Evolutionary conservation across 1,284 basidiomycete species (phyloP).

Genomic region (Fomitopsis palustris): DNA sequence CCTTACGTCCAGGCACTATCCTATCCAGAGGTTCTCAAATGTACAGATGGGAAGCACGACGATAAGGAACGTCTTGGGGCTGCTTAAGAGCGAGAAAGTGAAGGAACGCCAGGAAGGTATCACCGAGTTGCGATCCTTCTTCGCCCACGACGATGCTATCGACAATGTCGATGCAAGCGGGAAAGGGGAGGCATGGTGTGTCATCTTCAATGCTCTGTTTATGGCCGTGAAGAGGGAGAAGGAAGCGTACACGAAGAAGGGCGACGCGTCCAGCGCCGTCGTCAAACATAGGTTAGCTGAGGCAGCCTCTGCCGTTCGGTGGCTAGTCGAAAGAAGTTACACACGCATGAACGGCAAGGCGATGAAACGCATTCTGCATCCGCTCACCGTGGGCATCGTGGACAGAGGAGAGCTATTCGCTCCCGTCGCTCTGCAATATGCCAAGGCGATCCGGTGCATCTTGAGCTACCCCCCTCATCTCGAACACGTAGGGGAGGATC

Average conservation of each 20-base stretch:
- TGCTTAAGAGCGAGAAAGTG: conserved; percentile 63
- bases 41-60: conserved; percentile 27
- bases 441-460: conserved; percentile 70
- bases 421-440: conserved; percentile 76
- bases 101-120: conserved; percentile 73
- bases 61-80: conserved; percentile 46
- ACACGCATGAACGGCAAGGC: conserved; percentile 51
- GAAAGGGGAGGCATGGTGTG: conserved; percentile 58
- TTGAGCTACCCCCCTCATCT: conserved; percentile 73
- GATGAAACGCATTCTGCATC: conserved; percentile 55
- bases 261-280: conserved; percentile 33
- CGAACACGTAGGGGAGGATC: conserved; percentile 62
- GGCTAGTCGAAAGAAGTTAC: conserved; percentile 60
- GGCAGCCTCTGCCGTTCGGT: conserved; percentile 64
- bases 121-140: conserved; percentile 51
- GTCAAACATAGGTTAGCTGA: conserved; percentile 59
- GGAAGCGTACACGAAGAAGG: conserved; percentile 41
- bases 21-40: too few species aligned
- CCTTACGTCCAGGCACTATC: too few species aligned
- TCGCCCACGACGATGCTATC: conserved; percentile 52
- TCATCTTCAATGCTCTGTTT: conserved; percentile 75
- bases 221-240: conserved; percentile 63
- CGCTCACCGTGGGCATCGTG: conserved; percentile 65
- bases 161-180: conserved; percentile 48
- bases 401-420: conserved; percentile 54